A percentile compares a stretch with the other conserved stretches of the same genome.
Evolutionary conservation across 441 rosid species (phyloP).

Genomic region (Populus hybrid): DNA sequence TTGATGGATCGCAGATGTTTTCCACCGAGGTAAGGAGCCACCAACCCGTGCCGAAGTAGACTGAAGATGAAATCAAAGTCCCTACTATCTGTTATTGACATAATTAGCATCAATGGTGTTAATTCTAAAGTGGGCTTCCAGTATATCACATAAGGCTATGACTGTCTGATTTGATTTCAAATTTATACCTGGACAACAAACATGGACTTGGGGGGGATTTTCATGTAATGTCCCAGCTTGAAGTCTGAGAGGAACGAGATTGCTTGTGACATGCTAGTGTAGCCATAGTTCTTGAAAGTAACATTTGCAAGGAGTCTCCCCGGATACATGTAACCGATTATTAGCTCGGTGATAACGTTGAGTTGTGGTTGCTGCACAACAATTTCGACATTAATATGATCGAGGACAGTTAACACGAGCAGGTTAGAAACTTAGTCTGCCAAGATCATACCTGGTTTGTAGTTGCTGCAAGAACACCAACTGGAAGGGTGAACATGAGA

Average conservation of each 20-base stretch:
- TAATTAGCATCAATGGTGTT: background rate
- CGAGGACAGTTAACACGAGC: background rate
- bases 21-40: slow-evolving; percentile 40
- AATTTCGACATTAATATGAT: background rate
- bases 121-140: no score
- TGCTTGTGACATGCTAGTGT: slow-evolving; percentile 38
- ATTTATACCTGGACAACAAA: slow-evolving; percentile 40
- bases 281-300: slow-evolving; percentile 45
- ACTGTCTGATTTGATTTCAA: background rate
- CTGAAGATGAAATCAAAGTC: slow-evolving; percentile 33
- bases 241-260: slow-evolving; percentile 40
- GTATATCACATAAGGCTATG: background rate
- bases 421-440: background rate
- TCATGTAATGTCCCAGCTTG: slow-evolving; percentile 52
- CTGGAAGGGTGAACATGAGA: slow-evolving; percentile 39
- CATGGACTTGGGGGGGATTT: slow-evolving; percentile 51
- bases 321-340: slow-evolving; percentile 47
- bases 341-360: slow-evolving; percentile 45
- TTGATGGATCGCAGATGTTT: slow-evolving; percentile 27
- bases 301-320: slow-evolving; percentile 53
- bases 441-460: slow-evolving; percentile 27
- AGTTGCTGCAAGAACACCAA: slow-evolving; percentile 44
- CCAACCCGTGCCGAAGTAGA: slow-evolving; percentile 44
- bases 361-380: slow-evolving; percentile 40
- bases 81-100: slow-evolving; percentile 24